Evolutionary conservation across 768 basidiomycete species (phyloP), one percentile per base, ranked within the genome.

Genomic region (Naematelia aurantialba): DNA sequence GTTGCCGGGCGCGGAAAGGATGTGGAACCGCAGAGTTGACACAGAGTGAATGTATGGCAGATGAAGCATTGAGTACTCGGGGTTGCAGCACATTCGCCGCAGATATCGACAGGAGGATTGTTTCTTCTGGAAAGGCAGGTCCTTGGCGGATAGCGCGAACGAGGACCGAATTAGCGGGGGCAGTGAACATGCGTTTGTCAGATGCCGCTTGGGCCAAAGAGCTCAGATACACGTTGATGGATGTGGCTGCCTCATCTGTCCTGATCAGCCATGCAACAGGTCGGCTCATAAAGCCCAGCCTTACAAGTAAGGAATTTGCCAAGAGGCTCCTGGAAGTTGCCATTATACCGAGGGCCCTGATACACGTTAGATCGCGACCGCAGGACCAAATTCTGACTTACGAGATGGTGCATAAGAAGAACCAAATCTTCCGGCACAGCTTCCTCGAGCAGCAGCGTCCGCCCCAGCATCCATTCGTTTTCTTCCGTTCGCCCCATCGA

Each of bases 221-320:
- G 47, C 63, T 68, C 10, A 76, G 66, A 52, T 74, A 70, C 47
- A 74, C 72, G 58, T 76, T 76, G 52, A 76, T 70, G 4, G 73
- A 68, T 4, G 73, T 73, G 0, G 75, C 75, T 5, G 66, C 75
- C 49, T 74, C 68, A 50, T 76, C 74, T 75, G 56, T 19, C 25
- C 19, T 26, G 45, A 31, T 57, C 42, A 48, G 26, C 44, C 45
- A 11, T n/a, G n/a, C n/a, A 48, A 24, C 54, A 14, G 4, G 3
- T 21, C 4, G 4, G 24, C 29, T 17, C 48, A 21, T 22, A 21
- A 14, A 24, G 19, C 11, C 17, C 30, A 21, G 26, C 61, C 73
- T 67, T 44, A 75, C 72, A 76, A 10, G 75, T 76, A 55, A 76
- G 58, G 56, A 76, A 76, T 56, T 68, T 72, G 17, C 75, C 73